Evolutionary conservation across 768 basidiomycete species (phyloP), one percentile per base, ranked within the genome.

Genomic region (Lactarius vividus): DNA sequence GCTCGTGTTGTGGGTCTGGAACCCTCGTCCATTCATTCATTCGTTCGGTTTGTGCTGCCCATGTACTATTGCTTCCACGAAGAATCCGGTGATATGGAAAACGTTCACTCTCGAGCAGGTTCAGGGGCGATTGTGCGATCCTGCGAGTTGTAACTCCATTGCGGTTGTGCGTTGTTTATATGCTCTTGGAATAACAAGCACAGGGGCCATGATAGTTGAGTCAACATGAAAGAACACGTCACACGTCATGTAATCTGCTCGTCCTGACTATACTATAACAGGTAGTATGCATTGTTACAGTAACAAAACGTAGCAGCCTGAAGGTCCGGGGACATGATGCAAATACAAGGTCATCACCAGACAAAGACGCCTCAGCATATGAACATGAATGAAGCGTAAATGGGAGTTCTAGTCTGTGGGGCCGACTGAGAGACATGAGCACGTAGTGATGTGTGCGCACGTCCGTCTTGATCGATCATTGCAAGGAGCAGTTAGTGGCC

Each of bases 201-300:
- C 40, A 44, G 53, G 53, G 54, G 40, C 29, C n/a, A n/a, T n/a
- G n/a, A n/a, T 52, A 13, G 49, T 15, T 26, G 26, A 13, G 49
- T 28, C 42, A 44, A 44, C 18, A 44, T n/a, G 42, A n/a, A 57
- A 9, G 15, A 53, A 23, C 46, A 53, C 10, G 46, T 20, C 33
- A 37, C 54, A 62, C 62, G 42, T 46, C 42, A 57, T 46, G 28
- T 44, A 63, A 63, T 57, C 35, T 37, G 56, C 33, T 26, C n/a
- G 44, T 35, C 18, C 46, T 18, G 35, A 35, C 44, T 46, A 57
- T 65, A 57, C 60, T 37, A 61, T 57, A 61, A 65, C 35, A 20
- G 64, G 64, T 15, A 8, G 26, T 63, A 28, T 54, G 23, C 23
- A 49, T 2, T 13, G 37, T 44, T 44, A 20, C 59, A 33, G 6